phyloP scores from a whole-genome alignment of 768 basidiomycete species.

The Lyophyllum shimeji region DNA sequence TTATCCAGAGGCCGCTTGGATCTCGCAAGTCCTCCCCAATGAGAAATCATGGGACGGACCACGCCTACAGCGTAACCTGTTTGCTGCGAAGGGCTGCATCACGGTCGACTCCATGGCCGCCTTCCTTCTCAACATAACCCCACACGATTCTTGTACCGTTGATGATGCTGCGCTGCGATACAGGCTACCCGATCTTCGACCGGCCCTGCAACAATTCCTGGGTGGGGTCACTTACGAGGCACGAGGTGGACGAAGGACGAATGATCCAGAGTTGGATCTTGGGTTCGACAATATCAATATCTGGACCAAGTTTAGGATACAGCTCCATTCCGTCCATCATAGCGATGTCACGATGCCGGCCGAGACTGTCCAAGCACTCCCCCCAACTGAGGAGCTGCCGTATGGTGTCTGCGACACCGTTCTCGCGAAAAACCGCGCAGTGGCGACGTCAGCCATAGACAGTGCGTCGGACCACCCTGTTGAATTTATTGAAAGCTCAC shows the following conservation, averaged over 20 bases:
- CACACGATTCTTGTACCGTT: neutral
- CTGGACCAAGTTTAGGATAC: neutral
- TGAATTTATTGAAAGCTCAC: neutral
- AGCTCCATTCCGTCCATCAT: neutral
- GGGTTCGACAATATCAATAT: neutral
- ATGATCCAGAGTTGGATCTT: neutral
- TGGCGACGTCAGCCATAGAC: neutral
- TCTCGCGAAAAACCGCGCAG: neutral
- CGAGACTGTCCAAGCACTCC: neutral
- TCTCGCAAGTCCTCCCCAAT: neutral
- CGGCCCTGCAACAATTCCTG: neutral
- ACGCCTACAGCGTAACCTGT: neutral
- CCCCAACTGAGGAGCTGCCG: neutral
- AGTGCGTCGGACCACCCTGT: neutral
- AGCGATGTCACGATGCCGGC: neutral
- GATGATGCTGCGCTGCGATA: neutral
- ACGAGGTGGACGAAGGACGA: neutral
- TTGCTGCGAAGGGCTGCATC: neutral
- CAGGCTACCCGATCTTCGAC: neutral
- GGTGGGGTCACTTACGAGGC: neutral
- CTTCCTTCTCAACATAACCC: neutral
- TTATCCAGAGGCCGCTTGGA: neutral
- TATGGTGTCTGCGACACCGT: constrained; percentile 1
- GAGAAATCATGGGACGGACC: neutral
- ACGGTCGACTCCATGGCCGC: neutral